Evolutionary conservation across 2,329 filamentous ascomycete species (phyloP).

Genomic region (Ascochyta rabiei): DNA sequence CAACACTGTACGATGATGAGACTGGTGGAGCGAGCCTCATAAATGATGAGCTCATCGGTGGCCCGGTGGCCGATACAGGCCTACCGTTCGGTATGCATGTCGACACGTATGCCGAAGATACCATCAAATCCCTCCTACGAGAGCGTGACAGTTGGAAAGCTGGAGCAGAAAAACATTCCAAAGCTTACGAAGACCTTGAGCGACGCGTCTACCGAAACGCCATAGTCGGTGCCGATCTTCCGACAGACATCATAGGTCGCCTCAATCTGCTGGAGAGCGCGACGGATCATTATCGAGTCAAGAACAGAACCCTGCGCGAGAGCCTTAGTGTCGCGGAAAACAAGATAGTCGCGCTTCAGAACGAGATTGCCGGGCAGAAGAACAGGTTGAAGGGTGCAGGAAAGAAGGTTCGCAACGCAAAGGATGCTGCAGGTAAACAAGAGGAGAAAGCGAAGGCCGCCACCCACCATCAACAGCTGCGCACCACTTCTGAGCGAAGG

Average conservation of each 20-base stretch:
- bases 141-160: slow-evolving; percentile 13
- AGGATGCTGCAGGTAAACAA: slow-evolving; percentile 20
- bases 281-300: slow-evolving; percentile 8
- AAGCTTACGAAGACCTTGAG: slow-evolving; percentile 6
- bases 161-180: slow-evolving; percentile 1
- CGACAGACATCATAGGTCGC: slow-evolving; percentile 12
- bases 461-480: slow-evolving; percentile 19
- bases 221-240: background rate
- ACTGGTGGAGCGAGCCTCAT: background rate
- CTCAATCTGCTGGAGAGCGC: slow-evolving; percentile 21
- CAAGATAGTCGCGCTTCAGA: slow-evolving; percentile 10
- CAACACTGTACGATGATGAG: background rate
- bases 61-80: background rate
- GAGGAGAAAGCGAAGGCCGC: slow-evolving; percentile 27
- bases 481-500: slow-evolving; percentile 17
- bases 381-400: slow-evolving; percentile 25
- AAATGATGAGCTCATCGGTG: background rate
- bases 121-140: slow-evolving; percentile 5
- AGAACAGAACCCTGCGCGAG: slow-evolving; percentile 18
- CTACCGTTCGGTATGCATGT: background rate
- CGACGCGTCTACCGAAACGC: slow-evolving; percentile 4
- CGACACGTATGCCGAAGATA: slow-evolving; percentile 1
- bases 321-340: slow-evolving; percentile 10
- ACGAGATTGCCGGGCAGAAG: slow-evolving; percentile 18
- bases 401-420: slow-evolving; percentile 26